Base-by-base conservation (phyloP, 441 rosid genomes). In the Mallotus repandus region DNA sequence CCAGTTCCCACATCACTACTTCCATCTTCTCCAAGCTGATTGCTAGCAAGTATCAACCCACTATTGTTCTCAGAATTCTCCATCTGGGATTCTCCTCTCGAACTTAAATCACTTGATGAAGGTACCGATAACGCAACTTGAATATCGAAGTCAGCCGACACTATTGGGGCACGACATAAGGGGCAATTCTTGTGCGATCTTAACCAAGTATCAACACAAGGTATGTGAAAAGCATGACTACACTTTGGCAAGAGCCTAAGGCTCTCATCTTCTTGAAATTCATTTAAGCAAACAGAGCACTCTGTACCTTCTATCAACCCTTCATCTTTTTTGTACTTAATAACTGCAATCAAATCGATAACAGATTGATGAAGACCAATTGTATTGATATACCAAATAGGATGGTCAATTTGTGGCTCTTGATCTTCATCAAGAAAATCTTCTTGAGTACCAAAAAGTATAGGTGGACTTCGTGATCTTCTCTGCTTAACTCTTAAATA, bases 121-220 rank as follows among this genome's bases (percentile, higher is more conserved):
- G 80, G 63, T 66, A 48, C 78, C 0, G 64, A 71, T 19, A 38
- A 69, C 69, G 61, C 59, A 10, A 62, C 45, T 48, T 69, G 59
- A 59, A 69, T 73, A 73, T 53, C 72, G 43, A 22, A 59, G 5
- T 58, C 60, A 45, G 18, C 70, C 4, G 18, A 29, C 7, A 83
- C 73, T 35, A 91, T 54, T 0, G 97, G 88, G 48, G 94, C 91
- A 0, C 98, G 96, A 29, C 97, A 93, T 55, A 89, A 29, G 52
- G 98, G 98, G 61, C 98, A 93, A 56, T 87, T 93, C 74, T 82
- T 89, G 75, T 91, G 98, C 7, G 97, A 86, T 50, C 79, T 82
- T 59, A 93, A 74, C 98, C 98, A 91, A 14, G 93, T 86, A 77
- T 93, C 98, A 7, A 93, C 88, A 67, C 97, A 93, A 21, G 85